These are phyloP conservation scores for Pseudonitzschia multiseries DNA, from an alignment of 108 stramenopile genomes.

Conservation along the genomic window DNA sequence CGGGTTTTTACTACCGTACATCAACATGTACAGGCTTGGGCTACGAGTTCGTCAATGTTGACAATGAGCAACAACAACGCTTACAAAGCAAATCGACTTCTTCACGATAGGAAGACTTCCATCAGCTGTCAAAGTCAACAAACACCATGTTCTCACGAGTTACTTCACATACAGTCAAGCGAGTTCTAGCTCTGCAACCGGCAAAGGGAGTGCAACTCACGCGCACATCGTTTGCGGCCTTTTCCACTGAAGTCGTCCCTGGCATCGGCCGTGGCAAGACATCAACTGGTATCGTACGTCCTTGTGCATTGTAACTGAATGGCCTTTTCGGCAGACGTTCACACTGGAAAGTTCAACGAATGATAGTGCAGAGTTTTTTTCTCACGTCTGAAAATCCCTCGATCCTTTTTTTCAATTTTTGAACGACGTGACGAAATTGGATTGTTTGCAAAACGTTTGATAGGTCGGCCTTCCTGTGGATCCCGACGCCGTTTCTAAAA, in stretches of 20 bases:
- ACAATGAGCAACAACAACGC: too few relatives aligned
- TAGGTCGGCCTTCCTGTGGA: conserved; percentile 86
- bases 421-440: background rate
- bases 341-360: background rate
- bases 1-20: too few relatives aligned
- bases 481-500: conserved; percentile 82
- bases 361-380: background rate
- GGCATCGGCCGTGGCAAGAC: conserved; percentile 87
- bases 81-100: background rate
- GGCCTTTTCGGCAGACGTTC: background rate
- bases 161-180: conserved; percentile 23
- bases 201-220: background rate
- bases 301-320: background rate
- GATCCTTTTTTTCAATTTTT: conserved; percentile 5
- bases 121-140: background rate
- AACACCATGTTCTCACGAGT: conserved; percentile 34
- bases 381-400: background rate
- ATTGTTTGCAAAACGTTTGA: background rate
- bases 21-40: too few relatives aligned
- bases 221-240: conserved; percentile 17
- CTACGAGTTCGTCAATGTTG: too few relatives aligned
- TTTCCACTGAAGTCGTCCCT: conserved; percentile 44
- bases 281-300: conserved; percentile 86
- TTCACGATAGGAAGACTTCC: background rate
- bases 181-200: conserved; percentile 13